Evolutionary conservation across 2,329 filamentous ascomycete genomes (phyloP).

Genomic region (Colletotrichum orchidophilum): DNA sequence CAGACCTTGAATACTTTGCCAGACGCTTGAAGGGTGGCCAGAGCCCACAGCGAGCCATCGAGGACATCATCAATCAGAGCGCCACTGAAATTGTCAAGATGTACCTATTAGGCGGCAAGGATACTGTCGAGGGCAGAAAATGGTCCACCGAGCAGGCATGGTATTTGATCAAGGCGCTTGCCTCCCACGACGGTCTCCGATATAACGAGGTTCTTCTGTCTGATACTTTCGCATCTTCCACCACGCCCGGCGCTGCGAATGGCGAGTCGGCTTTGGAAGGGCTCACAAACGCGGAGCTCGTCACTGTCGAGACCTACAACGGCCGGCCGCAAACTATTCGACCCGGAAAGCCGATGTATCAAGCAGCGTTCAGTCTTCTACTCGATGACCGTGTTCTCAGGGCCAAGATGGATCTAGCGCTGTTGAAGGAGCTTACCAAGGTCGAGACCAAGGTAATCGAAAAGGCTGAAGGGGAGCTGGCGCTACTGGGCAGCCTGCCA

Average conservation of each 20-base stretch:
- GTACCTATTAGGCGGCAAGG: constrained; percentile 76
- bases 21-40: constrained; percentile 89
- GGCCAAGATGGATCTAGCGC: constrained; percentile 76
- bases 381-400: constrained; percentile 76
- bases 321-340: constrained; percentile 82
- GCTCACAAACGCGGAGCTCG: constrained; percentile 86
- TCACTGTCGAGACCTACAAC: constrained; percentile 76
- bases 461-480: constrained; percentile 82
- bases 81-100: constrained; percentile 93
- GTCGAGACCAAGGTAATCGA: constrained; percentile 79
- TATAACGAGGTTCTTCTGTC: constrained; percentile 89
- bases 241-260: constrained; percentile 57
- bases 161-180: constrained; percentile 84
- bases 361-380: constrained; percentile 80
- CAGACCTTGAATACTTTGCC: constrained; percentile 94
- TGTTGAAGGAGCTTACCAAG: constrained; percentile 74
- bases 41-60: constrained; percentile 80
- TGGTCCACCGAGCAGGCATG: constrained; percentile 92
- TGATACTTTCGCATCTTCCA: constrained; percentile 74
- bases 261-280: constrained; percentile 82
- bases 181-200: constrained; percentile 71
- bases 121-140: constrained; percentile 58
- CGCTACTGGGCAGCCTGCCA: constrained; percentile 73
- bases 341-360: constrained; percentile 87
- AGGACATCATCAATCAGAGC: constrained; percentile 88